Conservation (phyloP, 257 asterid species). For the Solanum virginianum region DNA sequence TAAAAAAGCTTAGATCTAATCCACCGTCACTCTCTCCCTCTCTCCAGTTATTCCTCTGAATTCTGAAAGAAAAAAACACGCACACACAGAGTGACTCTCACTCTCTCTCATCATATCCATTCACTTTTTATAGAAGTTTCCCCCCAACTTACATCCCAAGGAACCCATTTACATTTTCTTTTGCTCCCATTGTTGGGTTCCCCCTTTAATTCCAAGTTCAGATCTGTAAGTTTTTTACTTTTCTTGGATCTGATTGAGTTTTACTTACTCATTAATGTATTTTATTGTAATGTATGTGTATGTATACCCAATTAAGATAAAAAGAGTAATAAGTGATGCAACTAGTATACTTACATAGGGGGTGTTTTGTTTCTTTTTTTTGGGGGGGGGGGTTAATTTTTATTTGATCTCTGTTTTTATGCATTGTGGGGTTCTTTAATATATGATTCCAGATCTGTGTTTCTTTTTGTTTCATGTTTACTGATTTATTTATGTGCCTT, state of each 20-base stretch:
- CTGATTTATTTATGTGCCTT: not conserved
- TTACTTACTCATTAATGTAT: not conserved
- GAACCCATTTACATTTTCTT: not conserved
- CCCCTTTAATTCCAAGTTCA: not conserved
- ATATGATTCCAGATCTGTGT: not conserved
- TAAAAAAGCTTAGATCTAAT: not conserved
- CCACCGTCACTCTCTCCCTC: not conserved
- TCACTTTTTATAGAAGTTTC: not conserved
- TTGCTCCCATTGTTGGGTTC: not conserved
- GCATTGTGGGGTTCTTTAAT: not conserved
- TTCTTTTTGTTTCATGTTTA: not conserved
- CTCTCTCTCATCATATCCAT: not conserved
- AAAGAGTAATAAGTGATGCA: not conserved
- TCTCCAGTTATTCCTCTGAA: not conserved
- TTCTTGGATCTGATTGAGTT: not conserved
- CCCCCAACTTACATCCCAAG: not conserved
- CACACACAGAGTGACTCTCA: not conserved
- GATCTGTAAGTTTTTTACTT: not conserved
- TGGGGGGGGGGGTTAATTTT: not conserved
- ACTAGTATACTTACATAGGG: not conserved
- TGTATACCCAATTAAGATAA: not conserved
- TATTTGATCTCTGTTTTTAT: not conserved
- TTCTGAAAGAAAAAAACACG: not conserved
- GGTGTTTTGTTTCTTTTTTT: not conserved
- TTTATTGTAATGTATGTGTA: not conserved